phyloP scores from a whole-genome alignment of 225 moss, liverwort and hornwort genomes.

The Pseudisothecium myosuroides region DNA sequence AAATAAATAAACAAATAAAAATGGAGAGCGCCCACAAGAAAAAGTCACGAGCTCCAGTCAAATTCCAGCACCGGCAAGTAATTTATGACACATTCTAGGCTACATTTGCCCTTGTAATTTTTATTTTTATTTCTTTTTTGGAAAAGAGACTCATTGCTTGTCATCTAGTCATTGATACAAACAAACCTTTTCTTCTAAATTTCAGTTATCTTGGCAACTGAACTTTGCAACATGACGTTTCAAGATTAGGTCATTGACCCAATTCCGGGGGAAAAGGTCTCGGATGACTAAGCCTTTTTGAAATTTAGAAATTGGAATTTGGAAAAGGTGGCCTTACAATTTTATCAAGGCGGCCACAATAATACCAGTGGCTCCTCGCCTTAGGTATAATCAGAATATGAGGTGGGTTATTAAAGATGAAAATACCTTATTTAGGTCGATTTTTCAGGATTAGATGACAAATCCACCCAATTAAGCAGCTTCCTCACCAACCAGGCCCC shows the following conservation, averaged over 20 bases:
- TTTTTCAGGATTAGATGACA: background rate
- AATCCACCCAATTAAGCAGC: background rate
- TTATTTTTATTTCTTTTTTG: background rate
- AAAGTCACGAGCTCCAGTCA: too few relatives aligned
- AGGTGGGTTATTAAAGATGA: background rate
- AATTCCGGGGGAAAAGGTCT: background rate
- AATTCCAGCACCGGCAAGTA: background rate
- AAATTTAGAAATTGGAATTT: background rate
- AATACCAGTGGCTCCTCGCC: background rate
- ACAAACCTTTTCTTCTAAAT: background rate
- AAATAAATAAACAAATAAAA: too few relatives aligned
- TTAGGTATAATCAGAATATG: background rate
- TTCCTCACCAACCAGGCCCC: background rate
- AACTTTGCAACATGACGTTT: background rate
- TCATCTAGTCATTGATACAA: background rate
- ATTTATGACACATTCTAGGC: too few relatives aligned
- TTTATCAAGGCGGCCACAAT: background rate
- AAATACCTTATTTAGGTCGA: background rate
- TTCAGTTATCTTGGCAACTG: background rate
- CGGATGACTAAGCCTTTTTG: background rate
- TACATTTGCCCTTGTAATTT: too few relatives aligned
- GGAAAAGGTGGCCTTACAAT: background rate
- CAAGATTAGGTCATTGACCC: background rate
- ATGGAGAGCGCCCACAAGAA: too few relatives aligned
- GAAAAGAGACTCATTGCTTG: background rate